phyloP scores from a whole-genome alignment of 2,329 filamentous ascomycete genomes.

The Phaeosphaeria sp. region DNA sequence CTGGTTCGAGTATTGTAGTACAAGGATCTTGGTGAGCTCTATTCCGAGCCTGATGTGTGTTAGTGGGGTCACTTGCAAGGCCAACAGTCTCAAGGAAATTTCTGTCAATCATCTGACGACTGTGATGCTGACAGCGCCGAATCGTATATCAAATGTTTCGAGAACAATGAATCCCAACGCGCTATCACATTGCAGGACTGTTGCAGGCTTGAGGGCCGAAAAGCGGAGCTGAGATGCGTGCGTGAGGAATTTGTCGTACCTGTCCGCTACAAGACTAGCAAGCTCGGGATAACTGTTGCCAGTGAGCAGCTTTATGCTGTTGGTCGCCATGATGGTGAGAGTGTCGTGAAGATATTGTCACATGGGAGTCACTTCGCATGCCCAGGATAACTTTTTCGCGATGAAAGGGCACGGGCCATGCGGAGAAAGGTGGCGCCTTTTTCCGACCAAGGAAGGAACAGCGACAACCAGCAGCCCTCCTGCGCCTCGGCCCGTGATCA shows the following conservation, averaged over 20 bases:
- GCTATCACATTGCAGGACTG: not conserved
- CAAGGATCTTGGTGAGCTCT: slow-evolving; percentile 79
- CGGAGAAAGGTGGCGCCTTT: slow-evolving; percentile 27
- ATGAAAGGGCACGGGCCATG: slow-evolving; percentile 23
- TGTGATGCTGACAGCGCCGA: not conserved
- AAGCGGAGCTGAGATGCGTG: not conserved
- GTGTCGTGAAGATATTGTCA: slow-evolving; percentile 20
- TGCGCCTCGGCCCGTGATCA: not conserved
- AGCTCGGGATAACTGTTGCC: slow-evolving; percentile 78
- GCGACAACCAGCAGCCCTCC: not conserved
- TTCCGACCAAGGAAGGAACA: slow-evolving; percentile 1
- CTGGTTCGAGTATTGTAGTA: slow-evolving; percentile 85
- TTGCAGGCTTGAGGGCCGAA: not conserved
- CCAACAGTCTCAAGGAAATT: not conserved
- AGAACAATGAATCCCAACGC: not conserved
- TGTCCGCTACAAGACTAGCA: slow-evolving; percentile 71
- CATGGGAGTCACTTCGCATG: slow-evolving; percentile 9
- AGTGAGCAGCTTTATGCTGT: slow-evolving; percentile 77
- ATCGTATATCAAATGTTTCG: not conserved
- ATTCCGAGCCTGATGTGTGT: slow-evolving; percentile 69
- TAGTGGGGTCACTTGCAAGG: slow-evolving; percentile 18
- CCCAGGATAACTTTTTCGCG: slow-evolving; percentile 26
- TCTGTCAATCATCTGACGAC: not conserved
- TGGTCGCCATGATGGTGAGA: slow-evolving; percentile 66
- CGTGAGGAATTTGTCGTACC: slow-evolving; percentile 54